These are phyloP conservation scores for Leccinum boreale DNA, from an alignment of 768 basidiomycete genomes.

Conservation along the genomic window DNA sequence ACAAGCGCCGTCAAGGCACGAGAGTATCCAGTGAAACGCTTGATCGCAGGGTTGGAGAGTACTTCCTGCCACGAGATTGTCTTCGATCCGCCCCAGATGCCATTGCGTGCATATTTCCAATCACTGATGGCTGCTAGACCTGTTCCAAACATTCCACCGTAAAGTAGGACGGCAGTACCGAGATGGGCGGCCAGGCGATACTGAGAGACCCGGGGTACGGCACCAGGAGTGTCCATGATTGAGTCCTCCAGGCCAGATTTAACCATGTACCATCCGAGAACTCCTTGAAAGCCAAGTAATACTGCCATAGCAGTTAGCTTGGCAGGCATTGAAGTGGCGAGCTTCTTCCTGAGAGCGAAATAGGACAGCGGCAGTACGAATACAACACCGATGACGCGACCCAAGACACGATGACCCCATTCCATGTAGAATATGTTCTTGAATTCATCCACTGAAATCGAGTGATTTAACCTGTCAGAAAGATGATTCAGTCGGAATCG, in stretches of 20 bases:
- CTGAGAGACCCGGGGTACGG: slow-evolving; percentile 93
- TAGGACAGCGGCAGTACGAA: slow-evolving; percentile 86
- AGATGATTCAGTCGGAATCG: neutral
- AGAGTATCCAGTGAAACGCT: slow-evolving; percentile 55
- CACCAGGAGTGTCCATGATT: slow-evolving; percentile 73
- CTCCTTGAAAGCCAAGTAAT: slow-evolving; percentile 88
- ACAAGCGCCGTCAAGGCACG: slow-evolving; percentile 73
- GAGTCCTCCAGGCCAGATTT: slow-evolving; percentile 90
- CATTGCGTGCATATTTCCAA: slow-evolving; percentile 63
- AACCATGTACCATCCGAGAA: slow-evolving; percentile 99
- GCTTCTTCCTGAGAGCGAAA: slow-evolving; percentile 68
- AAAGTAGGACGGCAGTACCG: slow-evolving; percentile 87
- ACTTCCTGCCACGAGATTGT: slow-evolving; percentile 41
- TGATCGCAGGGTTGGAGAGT: slow-evolving; percentile 55
- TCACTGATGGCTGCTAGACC: slow-evolving; percentile 77
- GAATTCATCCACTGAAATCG: slow-evolving; percentile 85
- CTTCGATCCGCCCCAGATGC: slow-evolving; percentile 54
- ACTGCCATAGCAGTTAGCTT: slow-evolving; percentile 69
- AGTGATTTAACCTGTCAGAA: slow-evolving; percentile 72
- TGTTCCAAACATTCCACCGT: slow-evolving; percentile 85
- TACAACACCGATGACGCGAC: slow-evolving; percentile 77
- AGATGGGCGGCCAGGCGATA: slow-evolving; percentile 95
- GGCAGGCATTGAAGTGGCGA: slow-evolving; percentile 59
- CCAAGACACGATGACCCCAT: slow-evolving; percentile 93
- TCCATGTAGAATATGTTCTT: slow-evolving; percentile 98